Evolutionary conservation across 169 alveolate species (phyloP).

Genomic region (Eimeria maxima): DNA sequence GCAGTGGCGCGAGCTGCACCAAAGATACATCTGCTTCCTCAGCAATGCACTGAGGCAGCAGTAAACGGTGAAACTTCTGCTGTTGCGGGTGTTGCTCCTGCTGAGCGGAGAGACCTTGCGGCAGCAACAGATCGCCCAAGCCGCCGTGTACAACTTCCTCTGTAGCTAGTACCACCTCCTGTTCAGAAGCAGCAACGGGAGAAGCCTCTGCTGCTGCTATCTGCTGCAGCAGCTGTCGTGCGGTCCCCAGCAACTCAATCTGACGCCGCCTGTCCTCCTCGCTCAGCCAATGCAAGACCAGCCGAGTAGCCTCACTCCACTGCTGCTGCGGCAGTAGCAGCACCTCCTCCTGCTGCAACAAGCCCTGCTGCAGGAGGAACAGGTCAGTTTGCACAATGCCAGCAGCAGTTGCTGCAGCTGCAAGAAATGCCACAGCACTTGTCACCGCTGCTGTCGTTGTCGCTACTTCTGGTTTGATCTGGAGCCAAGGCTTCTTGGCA

Average conservation of each 20-base stretch:
- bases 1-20: constrained; percentile 47
- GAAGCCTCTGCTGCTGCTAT: neutral
- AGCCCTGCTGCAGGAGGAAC: constrained; percentile 34
- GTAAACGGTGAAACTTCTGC: constrained; percentile 53
- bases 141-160: constrained; percentile 17
- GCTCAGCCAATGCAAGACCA: constrained; percentile 2
- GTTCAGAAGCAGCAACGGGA: neutral
- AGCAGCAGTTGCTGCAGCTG: constrained; percentile 35
- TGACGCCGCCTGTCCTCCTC: constrained; percentile 23
- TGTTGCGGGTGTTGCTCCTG: neutral
- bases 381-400: constrained; percentile 25
- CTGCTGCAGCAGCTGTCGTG: constrained; percentile 60
- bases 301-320: neutral
- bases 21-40: constrained; percentile 42
- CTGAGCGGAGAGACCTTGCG: neutral
- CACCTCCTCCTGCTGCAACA: neutral
- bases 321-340: neutral
- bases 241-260: neutral
- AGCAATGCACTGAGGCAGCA: constrained; percentile 65
- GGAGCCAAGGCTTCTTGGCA: neutral
- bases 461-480: neutral
- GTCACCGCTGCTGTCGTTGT: neutral
- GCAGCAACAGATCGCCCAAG: neutral
- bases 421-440: neutral
- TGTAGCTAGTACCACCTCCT: constrained; percentile 13